Evolutionary conservation across 106 monocot species (phyloP), one percentile per base, ranked within the genome.

Genomic region (Acorus calamus): DNA sequence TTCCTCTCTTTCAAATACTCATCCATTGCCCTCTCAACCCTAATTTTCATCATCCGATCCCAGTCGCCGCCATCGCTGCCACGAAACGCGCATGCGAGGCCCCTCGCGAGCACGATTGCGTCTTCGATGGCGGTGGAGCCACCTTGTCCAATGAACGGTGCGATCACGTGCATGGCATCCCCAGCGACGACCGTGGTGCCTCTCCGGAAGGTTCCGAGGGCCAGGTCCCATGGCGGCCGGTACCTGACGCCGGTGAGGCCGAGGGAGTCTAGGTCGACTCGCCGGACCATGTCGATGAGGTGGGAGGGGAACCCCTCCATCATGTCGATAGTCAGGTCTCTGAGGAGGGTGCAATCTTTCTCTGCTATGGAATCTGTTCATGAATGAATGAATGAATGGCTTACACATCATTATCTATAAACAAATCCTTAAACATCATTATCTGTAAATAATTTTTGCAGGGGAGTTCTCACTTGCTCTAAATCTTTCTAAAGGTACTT

Each of bases 151-250:
- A 76, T 10, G 50, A 66, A 71, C 43, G 80, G 76, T 12, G 65
- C 79, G 74, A 70, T 79, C 4, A 60, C 53, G 56, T 81, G 81
- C 69, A 77, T 68, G 8, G 81, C 77, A 3, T 81, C 81, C 0
- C 77, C 81, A 9, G 77, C 77, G 44, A 81, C 55, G 2, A 60
- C 73, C n/a, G 59, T 56, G 3, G 74, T 74, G 10, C 74, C 79
- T 47, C 7, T 74, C 46, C 42, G 42, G n/a, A 76, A 58, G 14
- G 57, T 67, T 14, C 28, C 63, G 7, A 76, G 48, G 50, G 61
- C 42, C 11, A 80, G 1, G 47, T 75, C 53, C 76, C 71, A 71
- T 3, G 71, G 80, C 3, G 76, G 44, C 10, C 76, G 42, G 57
- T 80, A 80, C 14, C 67, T 66, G 11, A 76, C 55, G 3, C 70